A percentile compares a stretch with the other conserved stretches of the same genome.
Conservation (phyloP, 176 grass and related monocot genomes). For the Carex kokanica region DNA sequence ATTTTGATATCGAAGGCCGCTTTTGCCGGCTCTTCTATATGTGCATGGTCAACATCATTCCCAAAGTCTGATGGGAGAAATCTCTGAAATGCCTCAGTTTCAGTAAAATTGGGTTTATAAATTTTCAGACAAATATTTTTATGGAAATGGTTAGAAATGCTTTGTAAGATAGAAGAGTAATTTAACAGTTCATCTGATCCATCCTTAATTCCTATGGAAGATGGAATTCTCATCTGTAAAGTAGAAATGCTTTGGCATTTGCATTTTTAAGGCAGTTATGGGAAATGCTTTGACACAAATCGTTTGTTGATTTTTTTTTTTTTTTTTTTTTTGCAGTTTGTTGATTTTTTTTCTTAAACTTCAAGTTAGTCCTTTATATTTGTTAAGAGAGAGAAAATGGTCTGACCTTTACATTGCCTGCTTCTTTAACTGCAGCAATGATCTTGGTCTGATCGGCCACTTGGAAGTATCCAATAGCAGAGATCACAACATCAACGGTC, state of each 20-base stretch:
- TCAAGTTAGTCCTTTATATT: not conserved
- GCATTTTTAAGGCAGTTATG: not conserved
- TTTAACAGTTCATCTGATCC: not conserved
- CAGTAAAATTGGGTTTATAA: not conserved
- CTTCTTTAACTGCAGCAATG: conserved; percentile 45
- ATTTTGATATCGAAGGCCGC: conserved; percentile 23
- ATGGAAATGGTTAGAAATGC: too few species aligned
- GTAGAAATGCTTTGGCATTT: not conserved
- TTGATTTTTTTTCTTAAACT: not conserved
- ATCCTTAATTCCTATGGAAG: not conserved
- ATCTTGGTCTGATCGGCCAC: conserved; percentile 35
- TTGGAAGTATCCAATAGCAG: conserved; percentile 23
- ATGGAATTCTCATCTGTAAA: not conserved
- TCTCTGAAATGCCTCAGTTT: conserved; percentile 28
- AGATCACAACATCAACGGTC: conserved; percentile 27
- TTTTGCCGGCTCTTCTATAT: not conserved
- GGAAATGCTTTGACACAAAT: not conserved
- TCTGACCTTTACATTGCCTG: conserved; percentile 43
- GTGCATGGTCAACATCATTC: conserved; percentile 27
- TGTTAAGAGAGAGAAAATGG: not conserved
- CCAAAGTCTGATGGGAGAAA: conserved; percentile 55
- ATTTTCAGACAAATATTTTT: not conserved
- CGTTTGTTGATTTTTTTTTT: not conserved
- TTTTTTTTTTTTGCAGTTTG: not conserved
- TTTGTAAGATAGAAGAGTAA: not conserved